These are phyloP conservation scores for Diatrype stigma DNA, from an alignment of 2,329 filamentous ascomycete species.

Conservation along the genomic window DNA sequence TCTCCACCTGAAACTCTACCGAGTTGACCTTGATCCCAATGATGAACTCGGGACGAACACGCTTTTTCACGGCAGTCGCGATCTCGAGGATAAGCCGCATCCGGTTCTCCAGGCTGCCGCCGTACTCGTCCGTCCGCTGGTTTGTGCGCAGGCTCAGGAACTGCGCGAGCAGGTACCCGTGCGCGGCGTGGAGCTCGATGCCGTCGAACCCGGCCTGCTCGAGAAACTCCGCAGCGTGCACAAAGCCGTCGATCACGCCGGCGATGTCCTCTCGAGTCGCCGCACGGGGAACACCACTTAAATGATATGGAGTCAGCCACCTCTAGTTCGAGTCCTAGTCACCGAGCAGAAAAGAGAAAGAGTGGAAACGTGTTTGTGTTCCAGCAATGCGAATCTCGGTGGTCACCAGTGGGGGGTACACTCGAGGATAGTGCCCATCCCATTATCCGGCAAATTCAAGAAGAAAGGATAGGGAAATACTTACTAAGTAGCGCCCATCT, in stretches of 20 bases:
- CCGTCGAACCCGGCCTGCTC: constrained; percentile 59
- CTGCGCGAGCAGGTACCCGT: constrained; percentile 51
- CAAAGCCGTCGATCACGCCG: constrained; percentile 55
- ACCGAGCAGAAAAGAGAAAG: background rate
- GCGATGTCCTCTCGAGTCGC: constrained; percentile 52
- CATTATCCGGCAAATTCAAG: too few species aligned
- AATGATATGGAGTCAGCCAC: too few species aligned
- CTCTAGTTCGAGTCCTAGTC: too few species aligned
- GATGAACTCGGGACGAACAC: constrained; percentile 33
- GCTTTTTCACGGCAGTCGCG: constrained; percentile 30
- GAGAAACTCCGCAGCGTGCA: constrained; percentile 53
- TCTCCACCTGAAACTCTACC: constrained; percentile 50
- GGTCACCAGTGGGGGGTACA: too few species aligned
- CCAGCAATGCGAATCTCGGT: too few species aligned
- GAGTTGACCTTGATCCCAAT: constrained; percentile 55
- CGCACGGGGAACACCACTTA: constrained; percentile 44
- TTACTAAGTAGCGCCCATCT: too few species aligned
- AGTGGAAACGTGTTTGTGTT: too few species aligned
- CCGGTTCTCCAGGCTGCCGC: constrained; percentile 43
- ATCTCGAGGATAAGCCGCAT: constrained; percentile 43
- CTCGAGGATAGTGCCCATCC: too few species aligned
- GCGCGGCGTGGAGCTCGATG: constrained; percentile 48
- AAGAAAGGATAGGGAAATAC: too few species aligned
- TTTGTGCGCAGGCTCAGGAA: constrained; percentile 48
- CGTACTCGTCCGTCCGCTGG: constrained; percentile 47